Base-by-base conservation (phyloP, 306 rosid species). In the Quercus variabilis region DNA sequence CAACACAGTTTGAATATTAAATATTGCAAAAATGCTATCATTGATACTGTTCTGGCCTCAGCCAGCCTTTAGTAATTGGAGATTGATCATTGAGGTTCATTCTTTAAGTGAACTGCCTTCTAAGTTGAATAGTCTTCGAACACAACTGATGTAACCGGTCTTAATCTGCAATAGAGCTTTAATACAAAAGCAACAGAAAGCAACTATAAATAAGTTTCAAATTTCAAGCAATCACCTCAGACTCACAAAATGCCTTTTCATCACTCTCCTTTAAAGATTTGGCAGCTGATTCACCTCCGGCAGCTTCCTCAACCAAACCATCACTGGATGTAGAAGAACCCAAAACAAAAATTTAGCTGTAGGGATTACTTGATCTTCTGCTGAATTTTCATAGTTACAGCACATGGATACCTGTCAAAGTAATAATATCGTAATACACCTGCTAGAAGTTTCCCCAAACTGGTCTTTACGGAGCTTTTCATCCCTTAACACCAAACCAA, bases 231-330 rank as follows among this genome's bases (percentile, higher is more conserved):
- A 43, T 78, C 73, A 95, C 99, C 97, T 91, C 94, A 21, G 94
- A 87, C 43, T 85, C 94, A 33, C 60, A 75, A 80, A 87, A 93
- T 35, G 90, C 93, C 64, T 55, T 82, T 84, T 83, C 89, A 73
- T 93, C 94, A 28, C 80, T 86, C 85, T 86, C 83, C 82, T 77
- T 83, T 20, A 83, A 85, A 31, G 90, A 86, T 84, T 92, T 84
- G 75, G 83, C 94, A 25, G 88, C 87, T 59, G 85, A 75, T 62
- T 76, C 80, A 82, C 90, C 93, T 35, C 98, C 97, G 2, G 82
- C 69, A 86, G 94, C 98, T 90, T 93, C 99, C 83, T 88, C 93
- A 28, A 95, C 94, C 87, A 95, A 85, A 83, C 79, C 70, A 70
- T 93, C 98, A 76, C 99, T 89, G 86, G 20, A 83, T 56, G 79